phyloP scores from a whole-genome alignment of 116 monocot genomes.

The Dioscorea cayenensis region DNA sequence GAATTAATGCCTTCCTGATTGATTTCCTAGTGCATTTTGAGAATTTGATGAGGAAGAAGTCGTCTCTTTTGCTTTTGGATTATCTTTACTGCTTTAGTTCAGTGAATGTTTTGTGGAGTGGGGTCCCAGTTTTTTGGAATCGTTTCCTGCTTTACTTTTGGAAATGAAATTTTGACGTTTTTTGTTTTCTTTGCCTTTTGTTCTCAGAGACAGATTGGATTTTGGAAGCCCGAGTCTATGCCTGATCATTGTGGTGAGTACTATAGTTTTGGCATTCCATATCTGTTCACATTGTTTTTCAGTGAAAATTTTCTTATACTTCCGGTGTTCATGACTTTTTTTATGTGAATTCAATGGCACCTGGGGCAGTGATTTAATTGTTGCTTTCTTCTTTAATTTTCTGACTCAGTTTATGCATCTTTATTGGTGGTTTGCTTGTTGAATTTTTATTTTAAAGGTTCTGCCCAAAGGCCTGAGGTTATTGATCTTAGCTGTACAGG shows the following conservation, averaged over 20 bases:
- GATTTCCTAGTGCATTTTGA: not conserved
- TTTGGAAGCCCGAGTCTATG: slow-evolving; percentile 1
- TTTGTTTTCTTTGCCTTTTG: not conserved
- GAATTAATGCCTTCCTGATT: not conserved
- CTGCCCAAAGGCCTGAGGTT: not conserved
- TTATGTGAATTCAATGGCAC: no score
- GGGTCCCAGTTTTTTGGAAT: not conserved
- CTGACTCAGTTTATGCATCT: not conserved
- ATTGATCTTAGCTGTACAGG: not conserved
- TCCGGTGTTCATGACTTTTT: no score
- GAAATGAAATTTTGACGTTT: not conserved
- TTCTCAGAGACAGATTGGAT: not conserved
- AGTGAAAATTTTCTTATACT: not conserved
- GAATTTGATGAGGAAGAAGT: not conserved
- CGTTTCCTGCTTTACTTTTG: not conserved
- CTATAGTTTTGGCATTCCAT: not conserved
- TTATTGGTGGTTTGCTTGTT: not conserved
- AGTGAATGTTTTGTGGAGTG: not conserved
- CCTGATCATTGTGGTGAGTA: slow-evolving; percentile 3
- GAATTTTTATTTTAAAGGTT: not conserved
- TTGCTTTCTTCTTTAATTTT: not conserved
- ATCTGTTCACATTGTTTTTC: not conserved
- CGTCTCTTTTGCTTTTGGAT: not conserved
- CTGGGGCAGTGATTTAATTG: not conserved
- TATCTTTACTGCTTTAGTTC: not conserved